Evolutionary conservation across 192 early-diverging fungal genomes (phyloP), one percentile per base, ranked within the genome.

Genomic region (Gamsiella multidivaricata): DNA sequence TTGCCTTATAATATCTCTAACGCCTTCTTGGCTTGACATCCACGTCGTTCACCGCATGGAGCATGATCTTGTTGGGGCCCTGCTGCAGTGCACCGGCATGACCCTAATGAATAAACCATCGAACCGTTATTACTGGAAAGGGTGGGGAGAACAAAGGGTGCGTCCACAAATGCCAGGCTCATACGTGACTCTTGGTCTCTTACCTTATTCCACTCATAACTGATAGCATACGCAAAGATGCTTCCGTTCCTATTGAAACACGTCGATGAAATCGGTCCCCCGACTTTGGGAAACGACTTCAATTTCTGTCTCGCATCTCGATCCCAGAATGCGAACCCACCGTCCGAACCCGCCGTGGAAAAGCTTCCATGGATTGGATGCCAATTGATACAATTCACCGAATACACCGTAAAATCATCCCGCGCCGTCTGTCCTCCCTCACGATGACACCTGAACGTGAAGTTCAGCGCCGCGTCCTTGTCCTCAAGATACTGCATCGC

Each of bases 361-460:
- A 97, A 96, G 17, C 96, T 98, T 29, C 95, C 95, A 80, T 93
- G 90, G 3, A 81, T 33, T 2, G 94, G 94, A 73, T 96, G 92
- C 80, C 96, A 93, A 52, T 90, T 89, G 37, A 87, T 84, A 15
- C 81, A 81, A 70, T 93, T 94, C 45, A 94, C 91, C 23, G 90
- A 65, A 62, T 85, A 93, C 10, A 92, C 88, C n/a, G 88, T 74
- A n/a, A 75, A 73, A 53, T 80, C 80, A 42, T 87, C 85, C 7
- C 65, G 37, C 11, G 54, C 11, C 3, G 60, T 78, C 65, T 54
- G 41, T 23, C 74, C 74, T 31, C 85, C 84, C 36, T 91, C 91
- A 47, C 97, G 90, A 81, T 98, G 97, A 79, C 97, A 98, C 65
- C 94, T 95, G 89, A 94, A 96, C 33, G 95, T 90, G 82, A 98